These are phyloP conservation scores for Trebouxiophyceae sp. DNA, from an alignment of 163 green algal species.

Conservation along the genomic window DNA sequence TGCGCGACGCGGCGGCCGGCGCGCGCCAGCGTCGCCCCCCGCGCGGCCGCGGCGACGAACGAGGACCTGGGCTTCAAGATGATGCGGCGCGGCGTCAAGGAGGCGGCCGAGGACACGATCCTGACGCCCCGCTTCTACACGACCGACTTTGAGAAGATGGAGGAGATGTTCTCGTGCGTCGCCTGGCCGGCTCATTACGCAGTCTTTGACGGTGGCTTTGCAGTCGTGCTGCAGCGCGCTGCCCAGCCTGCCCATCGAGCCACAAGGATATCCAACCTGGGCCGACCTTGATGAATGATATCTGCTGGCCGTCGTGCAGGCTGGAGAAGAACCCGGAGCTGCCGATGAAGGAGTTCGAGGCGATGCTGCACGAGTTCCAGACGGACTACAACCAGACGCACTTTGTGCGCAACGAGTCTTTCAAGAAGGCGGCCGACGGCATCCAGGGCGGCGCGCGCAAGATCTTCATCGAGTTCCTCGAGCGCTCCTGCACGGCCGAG, in stretches of 20 bases:
- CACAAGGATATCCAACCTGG: no score
- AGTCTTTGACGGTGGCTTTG: no score
- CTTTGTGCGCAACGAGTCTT: constrained; percentile 94
- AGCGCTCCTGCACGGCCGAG: constrained; percentile 97
- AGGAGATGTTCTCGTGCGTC: constrained; percentile 68
- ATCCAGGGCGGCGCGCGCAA: constrained; percentile 63
- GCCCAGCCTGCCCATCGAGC: no score
- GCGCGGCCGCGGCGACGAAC: constrained; percentile 1
- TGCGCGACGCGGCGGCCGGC: no score
- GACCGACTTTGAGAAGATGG: constrained; percentile 97
- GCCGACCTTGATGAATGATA: no score
- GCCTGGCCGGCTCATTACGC: background rate
- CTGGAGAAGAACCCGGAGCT: constrained; percentile 68
- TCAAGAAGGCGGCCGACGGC: constrained; percentile 61
- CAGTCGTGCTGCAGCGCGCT: no score
- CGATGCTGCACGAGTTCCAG: constrained; percentile 84
- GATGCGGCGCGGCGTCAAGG: constrained; percentile 48
- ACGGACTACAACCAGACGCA: constrained; percentile 98
- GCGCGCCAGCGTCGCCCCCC: background rate
- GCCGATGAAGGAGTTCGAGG: constrained; percentile 71
- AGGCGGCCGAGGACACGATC: constrained; percentile 56
- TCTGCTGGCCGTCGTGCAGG: background rate
- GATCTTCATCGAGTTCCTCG: constrained; percentile 99
- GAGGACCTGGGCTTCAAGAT: constrained; percentile 40
- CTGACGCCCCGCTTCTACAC: constrained; percentile 84